These are phyloP conservation scores for Fusarium pseudonygamai DNA, from an alignment of 2,329 filamentous ascomycete species.

Conservation along the genomic window DNA sequence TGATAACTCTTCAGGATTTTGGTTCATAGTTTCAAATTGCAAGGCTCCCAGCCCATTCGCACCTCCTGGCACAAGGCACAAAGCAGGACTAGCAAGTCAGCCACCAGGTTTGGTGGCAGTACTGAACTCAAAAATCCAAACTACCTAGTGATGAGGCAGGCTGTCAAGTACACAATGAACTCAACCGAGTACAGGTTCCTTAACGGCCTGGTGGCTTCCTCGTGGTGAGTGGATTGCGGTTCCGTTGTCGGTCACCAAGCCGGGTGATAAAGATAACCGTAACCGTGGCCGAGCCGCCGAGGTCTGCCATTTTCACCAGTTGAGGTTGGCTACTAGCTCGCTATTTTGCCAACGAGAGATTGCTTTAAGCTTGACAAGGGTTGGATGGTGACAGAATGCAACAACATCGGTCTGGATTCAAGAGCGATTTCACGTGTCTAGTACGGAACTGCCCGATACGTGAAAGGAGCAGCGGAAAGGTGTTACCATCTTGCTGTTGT, in stretches of 20 bases:
- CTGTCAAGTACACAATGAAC: background rate
- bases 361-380: conserved; percentile 20
- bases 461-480: conserved; percentile 16
- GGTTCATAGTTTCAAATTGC: conserved; percentile 2
- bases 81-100: conserved; percentile 16
- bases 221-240: conserved; percentile 11
- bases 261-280: conserved; percentile 27
- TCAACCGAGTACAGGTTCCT: background rate
- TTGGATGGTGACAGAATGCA: background rate
- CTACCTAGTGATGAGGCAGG: background rate
- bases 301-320: background rate
- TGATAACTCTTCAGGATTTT: background rate
- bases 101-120: conserved; percentile 3
- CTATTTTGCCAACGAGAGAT: conserved; percentile 18
- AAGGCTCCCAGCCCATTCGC: background rate
- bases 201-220: conserved; percentile 10
- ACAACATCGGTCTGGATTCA: background rate
- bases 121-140: background rate
- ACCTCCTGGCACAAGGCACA: conserved; percentile 26
- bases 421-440: conserved; percentile 18
- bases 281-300: background rate
- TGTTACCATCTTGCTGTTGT: conserved; percentile 16
- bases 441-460: conserved; percentile 21
- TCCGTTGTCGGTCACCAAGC: conserved; percentile 26
- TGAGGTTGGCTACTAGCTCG: conserved; percentile 21